Evolutionary conservation across 2,329 filamentous ascomycete genomes (phyloP).

Genomic region (Cadophora sp.): DNA sequence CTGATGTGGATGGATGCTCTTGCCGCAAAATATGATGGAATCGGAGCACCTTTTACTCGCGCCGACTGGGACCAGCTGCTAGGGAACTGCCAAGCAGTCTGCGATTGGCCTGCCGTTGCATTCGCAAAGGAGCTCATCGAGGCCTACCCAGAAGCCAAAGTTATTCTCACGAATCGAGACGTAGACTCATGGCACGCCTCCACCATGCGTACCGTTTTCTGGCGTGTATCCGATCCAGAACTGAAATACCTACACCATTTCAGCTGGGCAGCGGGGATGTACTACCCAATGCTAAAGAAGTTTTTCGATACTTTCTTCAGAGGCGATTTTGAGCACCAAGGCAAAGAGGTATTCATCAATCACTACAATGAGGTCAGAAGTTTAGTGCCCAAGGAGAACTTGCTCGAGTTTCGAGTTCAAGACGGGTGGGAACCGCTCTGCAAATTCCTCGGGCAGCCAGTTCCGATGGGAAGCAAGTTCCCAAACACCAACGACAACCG

Average conservation of each 20-base stretch:
- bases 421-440: constrained; percentile 55
- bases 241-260: constrained; percentile 60
- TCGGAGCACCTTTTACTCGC: constrained; percentile 64
- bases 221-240: constrained; percentile 70
- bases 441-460: constrained; percentile 49
- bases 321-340: constrained; percentile 69
- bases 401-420: constrained; percentile 52
- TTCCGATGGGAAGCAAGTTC: constrained; percentile 45
- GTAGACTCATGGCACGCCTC: constrained; percentile 63
- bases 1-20: constrained; percentile 76
- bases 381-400: constrained; percentile 51
- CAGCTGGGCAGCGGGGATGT: constrained; percentile 71
- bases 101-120: constrained; percentile 71
- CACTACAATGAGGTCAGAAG: constrained; percentile 60
- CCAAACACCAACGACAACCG: constrained; percentile 56
- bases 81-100: constrained; percentile 70
- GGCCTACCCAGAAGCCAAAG: constrained; percentile 75
- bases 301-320: constrained; percentile 74
- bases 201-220: constrained; percentile 71
- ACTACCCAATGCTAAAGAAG: constrained; percentile 73
- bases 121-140: constrained; percentile 75
- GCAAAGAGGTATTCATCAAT: constrained; percentile 66
- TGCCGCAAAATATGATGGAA: constrained; percentile 63
- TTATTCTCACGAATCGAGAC: constrained; percentile 71
- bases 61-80: constrained; percentile 74